Evolutionary conservation across 495 filamentous ascomycete genomes (phyloP), one percentile per base, ranked within the genome.

Genomic region (Xylaria palmicola): DNA sequence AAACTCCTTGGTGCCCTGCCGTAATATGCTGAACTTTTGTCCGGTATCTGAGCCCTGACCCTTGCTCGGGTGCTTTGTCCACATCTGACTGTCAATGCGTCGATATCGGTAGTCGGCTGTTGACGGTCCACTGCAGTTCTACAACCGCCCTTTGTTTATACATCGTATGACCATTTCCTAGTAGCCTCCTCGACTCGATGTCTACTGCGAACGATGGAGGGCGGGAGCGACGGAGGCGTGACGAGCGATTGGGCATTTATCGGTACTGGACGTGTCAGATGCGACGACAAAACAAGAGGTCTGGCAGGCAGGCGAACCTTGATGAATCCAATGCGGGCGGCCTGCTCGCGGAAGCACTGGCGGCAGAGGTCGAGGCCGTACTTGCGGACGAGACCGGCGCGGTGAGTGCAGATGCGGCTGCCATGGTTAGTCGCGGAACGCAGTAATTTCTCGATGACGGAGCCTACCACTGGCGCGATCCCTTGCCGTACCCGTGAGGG

Each of bases 321-420:
- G 81, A 87, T 82, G 85, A 98, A 98, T 71, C 94, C 94, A 79
- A 98, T 97, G 78, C 97, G 93, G 75, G 82, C 70, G 66, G 87
- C 83, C 87, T 98, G 97, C 87, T 98, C 94, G 74, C 94, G 83
- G 87, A 98, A 98, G 88, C 94, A 98, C 83, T 98, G 93, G 86
- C 92, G 90, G 89, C 93, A 97, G 86, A 98, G 93, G 82, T 97
- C 93, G 74, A 98, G 86, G 76, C 93, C 93, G 84, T 97, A 97
- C 83, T 97, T 97, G 84, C 92, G 90, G 86, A 97, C 93, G 63
- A 97, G 85, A 91, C 92, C 92, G 68, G 91, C 93, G 73, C 82
- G 83, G 88, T 97, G 91, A 66, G 90, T 87, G 87, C 92, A 97
- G 81, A 97, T 92, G 75, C 92, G 93, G 88, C 92, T 94, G 70